Evolutionary conservation across 179 eudicot genomes (phyloP), one percentile per base, ranked within the genome.

Genomic region (Corrigiola litoralis): DNA sequence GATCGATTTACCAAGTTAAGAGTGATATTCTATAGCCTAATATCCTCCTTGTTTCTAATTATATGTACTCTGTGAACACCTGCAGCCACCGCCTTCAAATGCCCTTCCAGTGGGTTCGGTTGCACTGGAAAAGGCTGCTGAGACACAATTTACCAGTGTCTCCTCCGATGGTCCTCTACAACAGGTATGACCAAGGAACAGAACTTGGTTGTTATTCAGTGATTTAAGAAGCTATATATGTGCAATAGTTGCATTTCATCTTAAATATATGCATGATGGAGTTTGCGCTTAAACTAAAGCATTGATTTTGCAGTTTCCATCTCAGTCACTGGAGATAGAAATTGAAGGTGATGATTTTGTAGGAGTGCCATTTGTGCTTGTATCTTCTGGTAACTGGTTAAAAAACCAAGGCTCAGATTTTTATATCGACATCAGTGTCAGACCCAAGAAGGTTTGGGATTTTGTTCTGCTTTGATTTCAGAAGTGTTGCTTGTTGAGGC

Each of bases 341-440:
- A 61, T 91, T 55, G 83, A 77, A 56, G 96, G 87, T 46, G 84
- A 72, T 32, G 72, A 69, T 47, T 91, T 77, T 74, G 76, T 73
- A 32, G 97, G 99, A 41, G 91, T 95, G 82, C 95, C 99, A 31
- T 91, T 95, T 83, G 97, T 91, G 70, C 85, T 88, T 67, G 50
- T 82, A 64, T 85, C 89, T 67, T 79, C 69, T 67, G 88, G 84
- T 44, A 91, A 84, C 54, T 95, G 99, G 99, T 73, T 95, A 31
- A 95, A 91, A 80, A 77, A 88, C 63, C 72, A 73, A 0, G 86
- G 88, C 31, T 88, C 97, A 44, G 99, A 95, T 79, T 95, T 95
- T 52, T 91, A 78, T 81, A 79, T 85, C 45, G 89, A 83, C 46
- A 81, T 95, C 48, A 38, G 65, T 34, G 65, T 34, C 68, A 77